Conservation (phyloP, 306 rosid genomes). For the Luffa acutangula region DNA sequence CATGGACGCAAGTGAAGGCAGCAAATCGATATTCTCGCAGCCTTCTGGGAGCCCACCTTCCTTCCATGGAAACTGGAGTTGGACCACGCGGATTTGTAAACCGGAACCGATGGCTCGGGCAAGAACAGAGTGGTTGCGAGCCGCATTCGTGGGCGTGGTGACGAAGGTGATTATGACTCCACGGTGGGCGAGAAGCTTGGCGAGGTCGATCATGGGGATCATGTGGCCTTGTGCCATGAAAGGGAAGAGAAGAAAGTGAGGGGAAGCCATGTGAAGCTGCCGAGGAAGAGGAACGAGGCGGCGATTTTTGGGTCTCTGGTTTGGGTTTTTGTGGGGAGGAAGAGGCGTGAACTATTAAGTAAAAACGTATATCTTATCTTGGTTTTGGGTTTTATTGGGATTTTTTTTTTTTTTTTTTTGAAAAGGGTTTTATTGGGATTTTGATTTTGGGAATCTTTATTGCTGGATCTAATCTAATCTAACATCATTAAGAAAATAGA, state of each 20-base stretch:
- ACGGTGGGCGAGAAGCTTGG: constrained; percentile 17
- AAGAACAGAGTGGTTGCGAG: constrained; percentile 9
- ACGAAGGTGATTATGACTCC: constrained; percentile 18
- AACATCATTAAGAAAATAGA: no score
- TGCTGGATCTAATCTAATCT: no score
- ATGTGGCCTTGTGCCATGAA: constrained; percentile 36
- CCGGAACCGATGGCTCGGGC: constrained; percentile 10
- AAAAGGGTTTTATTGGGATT: neutral
- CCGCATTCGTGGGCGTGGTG: constrained; percentile 22
- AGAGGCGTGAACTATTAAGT: no score
- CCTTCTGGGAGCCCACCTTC: neutral
- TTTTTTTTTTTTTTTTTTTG: no score
- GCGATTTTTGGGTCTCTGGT: no score
- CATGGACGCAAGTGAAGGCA: neutral
- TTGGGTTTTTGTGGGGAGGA: no score
- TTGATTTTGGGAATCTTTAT: no score
- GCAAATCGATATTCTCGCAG: neutral
- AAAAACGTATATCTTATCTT: no score
- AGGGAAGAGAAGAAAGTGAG: constrained; percentile 20
- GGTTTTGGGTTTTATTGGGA: neutral
- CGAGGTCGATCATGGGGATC: constrained; percentile 31
- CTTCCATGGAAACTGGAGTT: neutral
- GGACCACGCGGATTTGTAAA: neutral
- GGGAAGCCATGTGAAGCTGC: neutral
- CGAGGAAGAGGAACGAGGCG: no score